Evolutionary conservation across 2,329 filamentous ascomycete species (phyloP).

Genomic region (Apiospora rasikravindrae): DNA sequence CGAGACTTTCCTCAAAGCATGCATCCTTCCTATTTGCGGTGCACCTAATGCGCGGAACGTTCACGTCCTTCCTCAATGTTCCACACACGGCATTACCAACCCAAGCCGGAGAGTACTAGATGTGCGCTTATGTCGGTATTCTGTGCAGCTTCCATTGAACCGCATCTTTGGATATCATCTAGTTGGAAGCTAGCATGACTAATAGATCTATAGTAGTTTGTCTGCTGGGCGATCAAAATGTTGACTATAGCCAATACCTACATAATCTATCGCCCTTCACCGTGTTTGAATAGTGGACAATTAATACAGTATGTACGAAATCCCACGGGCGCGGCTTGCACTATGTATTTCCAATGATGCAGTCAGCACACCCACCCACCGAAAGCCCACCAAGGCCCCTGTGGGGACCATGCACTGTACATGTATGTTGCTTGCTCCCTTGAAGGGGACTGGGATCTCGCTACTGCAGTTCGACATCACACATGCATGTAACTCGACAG

Average conservation of each 20-base stretch:
- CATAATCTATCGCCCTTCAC: not conserved
- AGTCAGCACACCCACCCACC: not conserved
- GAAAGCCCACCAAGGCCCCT: not conserved
- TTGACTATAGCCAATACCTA: not conserved
- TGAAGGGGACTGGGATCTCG: conserved; percentile 18
- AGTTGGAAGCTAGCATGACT: conserved; percentile 12
- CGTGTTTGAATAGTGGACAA: not conserved
- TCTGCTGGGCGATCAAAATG: not conserved
- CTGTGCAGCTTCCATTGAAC: not conserved
- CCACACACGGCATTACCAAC: not conserved
- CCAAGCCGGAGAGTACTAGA: not conserved
- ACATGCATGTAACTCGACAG: conserved; percentile 27
- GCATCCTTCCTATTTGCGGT: not conserved
- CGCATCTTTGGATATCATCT: not conserved
- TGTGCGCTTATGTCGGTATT: not conserved
- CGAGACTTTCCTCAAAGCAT: not conserved
- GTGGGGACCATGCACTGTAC: not conserved
- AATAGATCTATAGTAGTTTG: not conserved
- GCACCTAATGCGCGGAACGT: not conserved
- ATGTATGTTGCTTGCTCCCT: not conserved
- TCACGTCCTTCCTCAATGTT: not conserved
- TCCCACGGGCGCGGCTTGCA: not conserved
- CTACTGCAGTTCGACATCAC: conserved; percentile 35
- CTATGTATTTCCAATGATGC: not conserved
- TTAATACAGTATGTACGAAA: not conserved